Percentiles rank a stretch among this genome's conserved stretches.
phyloP scores from a whole-genome alignment of 345 rosid genomes.

The Citrus hindsii region DNA sequence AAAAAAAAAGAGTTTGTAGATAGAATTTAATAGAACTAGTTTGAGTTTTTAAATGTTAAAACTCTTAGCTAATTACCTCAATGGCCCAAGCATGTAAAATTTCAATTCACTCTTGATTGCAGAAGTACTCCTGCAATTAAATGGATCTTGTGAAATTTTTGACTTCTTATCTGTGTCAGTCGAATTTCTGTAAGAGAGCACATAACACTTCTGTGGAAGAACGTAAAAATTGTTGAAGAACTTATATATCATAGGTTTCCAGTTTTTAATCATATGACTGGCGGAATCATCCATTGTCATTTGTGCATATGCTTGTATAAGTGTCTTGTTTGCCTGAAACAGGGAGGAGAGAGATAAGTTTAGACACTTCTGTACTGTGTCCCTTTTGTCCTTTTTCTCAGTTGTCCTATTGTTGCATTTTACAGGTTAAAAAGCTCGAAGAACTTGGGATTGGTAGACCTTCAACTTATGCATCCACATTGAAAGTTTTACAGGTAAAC shows the following conservation, averaged over 20 bases:
- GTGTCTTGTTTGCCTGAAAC: slow-evolving; percentile 1
- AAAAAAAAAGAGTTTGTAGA: not conserved
- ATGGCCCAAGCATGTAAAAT: not conserved
- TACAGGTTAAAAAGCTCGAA: slow-evolving; percentile 90
- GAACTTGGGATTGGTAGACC: slow-evolving; percentile 99
- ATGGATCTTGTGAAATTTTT: not conserved
- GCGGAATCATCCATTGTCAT: not conserved
- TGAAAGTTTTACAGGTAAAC: slow-evolving; percentile 81
- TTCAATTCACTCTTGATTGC: not conserved
- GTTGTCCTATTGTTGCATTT: slow-evolving; percentile 19
- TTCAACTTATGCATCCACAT: slow-evolving; percentile 88
- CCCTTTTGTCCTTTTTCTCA: not conserved
- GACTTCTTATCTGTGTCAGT: not conserved
- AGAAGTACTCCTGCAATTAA: not conserved
- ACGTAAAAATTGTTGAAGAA: not conserved
- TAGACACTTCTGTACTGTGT: not conserved
- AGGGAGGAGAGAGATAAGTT: not conserved
- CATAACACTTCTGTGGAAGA: not conserved
- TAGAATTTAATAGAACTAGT: not conserved
- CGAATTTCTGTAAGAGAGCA: not conserved
- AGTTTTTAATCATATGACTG: not conserved
- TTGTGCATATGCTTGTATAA: not conserved
- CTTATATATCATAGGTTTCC: not conserved
- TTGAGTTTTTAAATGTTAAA: not conserved
- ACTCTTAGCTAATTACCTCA: not conserved